phyloP scores from a whole-genome alignment of 306 rosid genomes.

The Dryas alaskensis region DNA sequence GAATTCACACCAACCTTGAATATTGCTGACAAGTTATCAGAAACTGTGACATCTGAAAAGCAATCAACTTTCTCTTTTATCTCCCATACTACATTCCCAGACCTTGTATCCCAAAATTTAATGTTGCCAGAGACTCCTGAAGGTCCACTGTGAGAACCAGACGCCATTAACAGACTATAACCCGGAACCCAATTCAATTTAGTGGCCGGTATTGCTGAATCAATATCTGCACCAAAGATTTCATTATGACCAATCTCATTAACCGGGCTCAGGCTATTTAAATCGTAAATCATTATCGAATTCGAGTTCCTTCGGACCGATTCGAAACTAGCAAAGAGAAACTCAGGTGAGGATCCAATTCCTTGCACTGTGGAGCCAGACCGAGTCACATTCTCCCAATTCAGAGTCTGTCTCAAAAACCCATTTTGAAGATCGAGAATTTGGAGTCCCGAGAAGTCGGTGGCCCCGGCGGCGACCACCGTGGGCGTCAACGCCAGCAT shows the following conservation, averaged over 20 bases:
- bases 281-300: slow-evolving; percentile 70
- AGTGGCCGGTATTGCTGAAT: slow-evolving; percentile 83
- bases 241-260: slow-evolving; percentile 66
- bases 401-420: slow-evolving; percentile 42
- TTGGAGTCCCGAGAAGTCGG: slow-evolving; percentile 83
- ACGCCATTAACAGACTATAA: slow-evolving; percentile 62
- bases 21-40: slow-evolving; percentile 50
- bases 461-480: slow-evolving; percentile 81
- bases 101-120: slow-evolving; percentile 78
- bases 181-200: slow-evolving; percentile 68
- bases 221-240: slow-evolving; percentile 77
- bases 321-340: slow-evolving; percentile 75
- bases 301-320: slow-evolving; percentile 83
- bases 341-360: slow-evolving; percentile 60
- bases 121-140: slow-evolving; percentile 75
- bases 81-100: slow-evolving; percentile 67
- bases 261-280: slow-evolving; percentile 40
- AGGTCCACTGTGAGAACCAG: slow-evolving; percentile 96
- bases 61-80: slow-evolving; percentile 68
- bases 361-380: slow-evolving; percentile 90
- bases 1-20: slow-evolving; percentile 89
- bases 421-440: slow-evolving; percentile 65
- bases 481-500: slow-evolving; percentile 64
- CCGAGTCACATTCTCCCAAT: slow-evolving; percentile 84
- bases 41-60: slow-evolving; percentile 75